Evolutionary conservation across 1,139 yeast genomes (phyloP).

Genomic region (Zygotorulaspora mrakii): DNA sequence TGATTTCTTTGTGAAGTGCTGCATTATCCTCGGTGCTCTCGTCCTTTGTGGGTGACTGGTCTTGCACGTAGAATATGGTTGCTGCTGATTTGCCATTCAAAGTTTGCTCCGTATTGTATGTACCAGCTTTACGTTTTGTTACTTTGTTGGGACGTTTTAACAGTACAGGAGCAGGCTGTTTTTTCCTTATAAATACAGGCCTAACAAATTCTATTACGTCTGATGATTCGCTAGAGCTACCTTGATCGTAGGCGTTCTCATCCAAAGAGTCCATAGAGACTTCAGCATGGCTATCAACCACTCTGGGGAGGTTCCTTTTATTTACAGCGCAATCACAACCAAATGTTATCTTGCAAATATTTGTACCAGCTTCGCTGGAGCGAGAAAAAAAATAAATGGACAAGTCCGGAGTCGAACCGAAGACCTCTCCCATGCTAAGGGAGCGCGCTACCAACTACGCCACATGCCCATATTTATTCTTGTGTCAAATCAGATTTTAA

Average conservation of each 20-base stretch:
- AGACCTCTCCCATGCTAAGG: slow-evolving; percentile 85
- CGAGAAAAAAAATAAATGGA: slow-evolving; percentile 44
- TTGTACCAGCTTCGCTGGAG: no score
- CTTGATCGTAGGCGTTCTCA: slow-evolving; percentile 1
- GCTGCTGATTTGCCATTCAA: background rate
- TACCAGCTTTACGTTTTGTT: background rate
- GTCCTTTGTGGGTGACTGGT: background rate
- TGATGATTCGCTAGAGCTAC: background rate
- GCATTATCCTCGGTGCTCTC: background rate
- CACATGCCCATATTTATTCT: slow-evolving; percentile 56
- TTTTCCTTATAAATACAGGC: slow-evolving; percentile 1
- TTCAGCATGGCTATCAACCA: background rate
- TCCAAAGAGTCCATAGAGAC: background rate
- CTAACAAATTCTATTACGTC: background rate
- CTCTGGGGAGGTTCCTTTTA: no score
- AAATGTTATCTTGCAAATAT: no score
- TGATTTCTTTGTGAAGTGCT: background rate
- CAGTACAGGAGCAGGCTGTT: background rate
- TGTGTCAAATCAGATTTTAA: background rate
- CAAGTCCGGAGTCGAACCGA: slow-evolving; percentile 87
- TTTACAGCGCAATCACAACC: no score
- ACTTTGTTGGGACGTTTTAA: background rate
- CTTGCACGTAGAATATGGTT: background rate
- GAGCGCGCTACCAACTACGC: slow-evolving; percentile 89
- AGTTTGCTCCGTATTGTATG: background rate